Evolutionary conservation across 495 filamentous ascomycete species (phyloP).

Genomic region (Neurospora terricola): DNA sequence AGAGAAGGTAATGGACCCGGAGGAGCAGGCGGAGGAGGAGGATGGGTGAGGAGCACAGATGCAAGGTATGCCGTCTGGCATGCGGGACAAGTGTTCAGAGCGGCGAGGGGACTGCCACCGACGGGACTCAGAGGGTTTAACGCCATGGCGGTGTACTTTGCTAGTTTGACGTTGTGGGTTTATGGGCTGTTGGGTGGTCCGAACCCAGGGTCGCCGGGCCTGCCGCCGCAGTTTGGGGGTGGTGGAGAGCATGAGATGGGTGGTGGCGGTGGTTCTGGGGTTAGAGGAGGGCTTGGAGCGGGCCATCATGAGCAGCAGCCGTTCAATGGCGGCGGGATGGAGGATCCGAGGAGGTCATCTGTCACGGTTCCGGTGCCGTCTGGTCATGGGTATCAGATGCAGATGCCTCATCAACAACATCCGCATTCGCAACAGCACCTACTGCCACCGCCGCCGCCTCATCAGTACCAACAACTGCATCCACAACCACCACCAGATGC

Average conservation of each 20-base stretch:
- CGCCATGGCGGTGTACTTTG: conserved; percentile 48
- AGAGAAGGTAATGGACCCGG: not conserved
- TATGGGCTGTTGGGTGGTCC: conserved; percentile 27
- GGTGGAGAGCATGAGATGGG: not conserved
- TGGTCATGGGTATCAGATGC: not conserved
- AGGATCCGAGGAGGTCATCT: not conserved
- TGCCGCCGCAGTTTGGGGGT: not conserved
- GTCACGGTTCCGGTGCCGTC: not conserved
- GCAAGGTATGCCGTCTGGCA: conserved; percentile 47
- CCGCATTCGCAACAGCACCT: not conserved
- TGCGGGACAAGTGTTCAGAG: conserved; percentile 46
- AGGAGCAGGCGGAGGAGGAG: not conserved
- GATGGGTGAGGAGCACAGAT: conserved; percentile 40
- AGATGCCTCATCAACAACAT: not conserved
- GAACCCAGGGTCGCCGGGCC: not conserved
- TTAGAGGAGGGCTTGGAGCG: not conserved
- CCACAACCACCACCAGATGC: not conserved
- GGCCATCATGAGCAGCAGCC: not conserved
- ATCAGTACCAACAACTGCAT: not conserved
- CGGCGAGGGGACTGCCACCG: conserved; percentile 33
- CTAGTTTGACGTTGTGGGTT: conserved; percentile 46
- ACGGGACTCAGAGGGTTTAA: conserved; percentile 39
- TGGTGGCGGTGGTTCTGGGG: not conserved
- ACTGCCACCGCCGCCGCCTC: not conserved
- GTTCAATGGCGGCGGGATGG: not conserved